A percentile compares a stretch with the other conserved stretches of the same genome.
These are phyloP conservation scores for Massariosphaeria phaeospora DNA, from an alignment of 495 filamentous ascomycete species.

Conservation along the genomic window DNA sequence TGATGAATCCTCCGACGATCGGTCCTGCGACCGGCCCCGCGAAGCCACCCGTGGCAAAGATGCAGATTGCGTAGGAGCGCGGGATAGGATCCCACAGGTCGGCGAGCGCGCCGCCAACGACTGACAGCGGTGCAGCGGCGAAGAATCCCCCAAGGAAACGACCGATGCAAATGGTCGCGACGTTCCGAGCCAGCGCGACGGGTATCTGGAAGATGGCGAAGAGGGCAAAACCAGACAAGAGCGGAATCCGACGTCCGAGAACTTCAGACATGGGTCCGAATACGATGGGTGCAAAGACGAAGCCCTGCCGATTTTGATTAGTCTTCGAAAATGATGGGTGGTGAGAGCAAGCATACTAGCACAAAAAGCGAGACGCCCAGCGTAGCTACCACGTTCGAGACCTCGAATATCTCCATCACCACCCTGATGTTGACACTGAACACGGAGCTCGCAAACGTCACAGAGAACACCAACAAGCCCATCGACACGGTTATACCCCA, in stretches of 20 bases:
- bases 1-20: conserved; percentile 41
- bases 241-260: conserved; percentile 53
- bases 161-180: conserved; percentile 55
- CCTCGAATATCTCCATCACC: conserved; percentile 10
- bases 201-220: conserved; percentile 61
- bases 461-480: conserved; percentile 24
- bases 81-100: conserved; percentile 62
- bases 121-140: conserved; percentile 59
- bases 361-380: conserved; percentile 21
- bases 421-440: conserved; percentile 18
- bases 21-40: conserved; percentile 39
- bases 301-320: conserved; percentile 8
- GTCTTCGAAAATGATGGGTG: background rate
- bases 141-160: conserved; percentile 61
- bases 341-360: conserved; percentile 4
- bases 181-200: conserved; percentile 56
- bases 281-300: conserved; percentile 49
- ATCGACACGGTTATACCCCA: conserved; percentile 29
- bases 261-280: conserved; percentile 58
- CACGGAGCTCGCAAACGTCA: conserved; percentile 26
- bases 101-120: conserved; percentile 57
- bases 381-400: background rate
- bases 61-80: conserved; percentile 57
- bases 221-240: conserved; percentile 52
- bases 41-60: conserved; percentile 45